Evolutionary conservation across 306 rosid genomes (phyloP).

Genomic region (Corylus heterophylla): DNA sequence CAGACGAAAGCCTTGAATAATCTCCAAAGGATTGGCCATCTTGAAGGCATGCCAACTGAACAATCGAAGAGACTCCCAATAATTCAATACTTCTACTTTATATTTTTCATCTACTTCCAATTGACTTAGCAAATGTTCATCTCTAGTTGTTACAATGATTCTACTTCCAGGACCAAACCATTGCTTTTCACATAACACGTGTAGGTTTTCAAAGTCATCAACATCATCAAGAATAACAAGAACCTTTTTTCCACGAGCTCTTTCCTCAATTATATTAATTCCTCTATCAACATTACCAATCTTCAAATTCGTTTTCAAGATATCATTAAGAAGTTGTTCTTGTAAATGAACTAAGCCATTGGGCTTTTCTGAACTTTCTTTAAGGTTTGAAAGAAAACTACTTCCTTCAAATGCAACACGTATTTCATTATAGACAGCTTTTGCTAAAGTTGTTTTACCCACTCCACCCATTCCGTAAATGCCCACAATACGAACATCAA

Average conservation of each 20-base stretch:
- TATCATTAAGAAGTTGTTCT: slow-evolving; percentile 20
- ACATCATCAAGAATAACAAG: slow-evolving; percentile 26
- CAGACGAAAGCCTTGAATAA: slow-evolving; percentile 4
- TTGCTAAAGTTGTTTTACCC: slow-evolving; percentile 28
- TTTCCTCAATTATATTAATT: background rate
- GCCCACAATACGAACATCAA: background rate
- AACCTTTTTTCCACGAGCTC: background rate
- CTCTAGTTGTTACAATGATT: slow-evolving; percentile 30
- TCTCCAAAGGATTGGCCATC: background rate
- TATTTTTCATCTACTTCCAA: background rate
- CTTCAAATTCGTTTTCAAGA: background rate
- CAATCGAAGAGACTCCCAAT: slow-evolving; percentile 21
- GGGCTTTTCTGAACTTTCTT: background rate
- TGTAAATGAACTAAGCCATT: slow-evolving; percentile 9
- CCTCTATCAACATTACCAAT: background rate
- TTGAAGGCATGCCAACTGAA: slow-evolving; percentile 39
- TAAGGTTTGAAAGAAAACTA: slow-evolving; percentile 22
- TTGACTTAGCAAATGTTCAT: background rate
- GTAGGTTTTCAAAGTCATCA: background rate
- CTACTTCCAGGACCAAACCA: slow-evolving; percentile 33
- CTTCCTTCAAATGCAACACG: background rate
- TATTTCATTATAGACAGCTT: slow-evolving; percentile 28
- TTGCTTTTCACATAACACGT: background rate
- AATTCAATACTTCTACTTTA: background rate
- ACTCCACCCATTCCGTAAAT: slow-evolving; percentile 33